Evolutionary conservation across 1,284 basidiomycete genomes (phyloP).

Genomic region (Chondrostereum purpureum): DNA sequence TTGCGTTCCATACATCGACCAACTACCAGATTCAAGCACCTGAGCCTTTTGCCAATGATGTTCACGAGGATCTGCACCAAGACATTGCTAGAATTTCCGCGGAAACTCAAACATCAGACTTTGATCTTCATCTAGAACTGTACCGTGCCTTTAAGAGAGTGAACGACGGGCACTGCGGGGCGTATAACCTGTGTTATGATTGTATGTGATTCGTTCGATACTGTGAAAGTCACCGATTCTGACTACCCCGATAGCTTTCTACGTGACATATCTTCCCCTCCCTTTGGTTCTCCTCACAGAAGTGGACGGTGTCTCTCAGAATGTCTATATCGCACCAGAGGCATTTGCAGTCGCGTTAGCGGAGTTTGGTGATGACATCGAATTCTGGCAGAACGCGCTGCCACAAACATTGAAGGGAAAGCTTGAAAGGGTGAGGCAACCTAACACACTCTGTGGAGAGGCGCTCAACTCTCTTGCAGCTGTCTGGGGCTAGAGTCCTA

Average conservation of each 20-base stretch:
- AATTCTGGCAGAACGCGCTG: constrained; percentile 50
- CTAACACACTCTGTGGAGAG: neutral
- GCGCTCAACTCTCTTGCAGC: constrained; percentile 23
- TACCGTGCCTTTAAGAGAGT: constrained; percentile 47
- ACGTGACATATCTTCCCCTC: constrained; percentile 47
- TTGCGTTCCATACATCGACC: constrained; percentile 54
- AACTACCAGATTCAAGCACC: constrained; percentile 53
- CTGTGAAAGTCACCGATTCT: constrained; percentile 1
- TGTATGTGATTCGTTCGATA: constrained; percentile 32
- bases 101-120: constrained; percentile 40
- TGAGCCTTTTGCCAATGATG: constrained; percentile 44
- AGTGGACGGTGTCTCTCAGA: constrained; percentile 35
- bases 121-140: constrained; percentile 47
- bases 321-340: constrained; percentile 51
- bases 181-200: constrained; percentile 51
- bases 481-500: constrained; percentile 49
- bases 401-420: constrained; percentile 40
- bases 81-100: constrained; percentile 43
- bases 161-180: constrained; percentile 53
- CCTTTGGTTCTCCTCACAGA: constrained; percentile 47
- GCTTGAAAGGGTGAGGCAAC: constrained; percentile 34
- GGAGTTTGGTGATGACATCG: constrained; percentile 47
- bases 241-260: constrained; percentile 28
- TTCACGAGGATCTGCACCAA: constrained; percentile 47
- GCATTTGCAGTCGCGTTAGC: constrained; percentile 46